Evolutionary conservation across 495 filamentous ascomycete species (phyloP), one percentile per base, ranked within the genome.

Genomic region (Penicillium steckii): DNA sequence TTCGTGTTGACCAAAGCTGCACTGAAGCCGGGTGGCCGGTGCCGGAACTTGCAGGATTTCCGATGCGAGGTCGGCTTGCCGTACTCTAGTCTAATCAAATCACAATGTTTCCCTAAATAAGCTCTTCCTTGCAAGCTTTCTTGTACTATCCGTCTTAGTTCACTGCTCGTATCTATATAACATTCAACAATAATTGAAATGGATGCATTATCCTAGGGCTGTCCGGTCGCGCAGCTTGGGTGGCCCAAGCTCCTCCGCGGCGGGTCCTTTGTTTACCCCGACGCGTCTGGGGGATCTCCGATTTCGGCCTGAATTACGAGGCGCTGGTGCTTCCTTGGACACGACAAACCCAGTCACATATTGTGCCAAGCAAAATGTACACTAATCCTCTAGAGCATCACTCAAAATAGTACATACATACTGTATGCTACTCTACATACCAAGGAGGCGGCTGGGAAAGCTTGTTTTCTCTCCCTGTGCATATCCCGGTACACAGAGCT

Each of bases 241-340:
- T 58, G 55, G 55, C 55, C 55, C 55, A 57, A 57, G 55, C 55
- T 57, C 55, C 50, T 35, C 1, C 27, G 9, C 40, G 33, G 18
- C 37, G 37, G 37, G 37, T 27, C 50, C 52, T 35, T 65, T 63
- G 63, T 66, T 66, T 64, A 63, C 61, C 44, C 40, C 41, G 55
- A 66, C 62, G 66, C 66, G 66, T 66, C 55, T 43, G 61, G 60
- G 64, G 48, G 55, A 62, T 60, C 57, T 55, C 61, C 58, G 61
- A 54, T 37, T 10, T 22, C 12, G 53, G 66, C 66, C 62, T 66
- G 43, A 62, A 15, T 1, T 4, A 35, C 32, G 7, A 35, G 32
- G 32, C 13, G 12, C 17, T 15, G 27, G n/a, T 30, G 8, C 7
- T 30, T 3, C n/a, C n/a, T 13, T 30, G 9, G 27, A 13, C 27